Base-by-base conservation (phyloP, 148 eudicot genomes). In the Pharnaceum exiguum region DNA sequence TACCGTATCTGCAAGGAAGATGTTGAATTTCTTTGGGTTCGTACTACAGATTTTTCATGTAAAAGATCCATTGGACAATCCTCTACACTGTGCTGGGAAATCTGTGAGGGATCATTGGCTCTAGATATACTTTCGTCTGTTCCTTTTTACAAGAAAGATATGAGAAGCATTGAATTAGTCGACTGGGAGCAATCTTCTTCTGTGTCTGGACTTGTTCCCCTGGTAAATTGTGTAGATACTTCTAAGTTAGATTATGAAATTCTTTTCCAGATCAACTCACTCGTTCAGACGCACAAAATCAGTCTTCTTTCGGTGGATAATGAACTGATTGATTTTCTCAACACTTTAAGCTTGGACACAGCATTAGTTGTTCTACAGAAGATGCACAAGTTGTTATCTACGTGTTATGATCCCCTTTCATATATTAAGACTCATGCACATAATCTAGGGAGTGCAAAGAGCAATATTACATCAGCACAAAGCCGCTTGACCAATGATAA, bases 1-100 rank as follows among this genome's bases (percentile, higher is more conserved):
- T 93, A 83, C 62, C 82, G 75, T 63, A 61, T 85, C 53, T 88
- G 96, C 75, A 93, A 88, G 79, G 98, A 93, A 59, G 84, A 93
- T 55, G 67, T 73, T 9, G 88, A 79, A 57, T 88, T 70, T 52
- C 57, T 76, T 21, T 93, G 98, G 98, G 82, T 93, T 50, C 96
- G 98, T 32, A 79, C 91, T 6, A 79, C 95, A 10, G 98, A 93
- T 59, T 82, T 91, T 64, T 83, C 98, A 12, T 8, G 24, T 4
- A 54, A 57, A 15, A 83, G 79, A 25, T 78, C 98, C 5, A 74
- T 93, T 5, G 98, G 98, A 52, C 78, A 69, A 55, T 83, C 90
- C 46, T 79, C 84, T 65, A 70, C 86, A 40, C 58, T 93, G 29
- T 93, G 96, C 46, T 85, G 77, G 83, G 83, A 93, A 69, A 59